Evolutionary conservation across 106 monocot species (phyloP).

Genomic region (Acorus calamus): DNA sequence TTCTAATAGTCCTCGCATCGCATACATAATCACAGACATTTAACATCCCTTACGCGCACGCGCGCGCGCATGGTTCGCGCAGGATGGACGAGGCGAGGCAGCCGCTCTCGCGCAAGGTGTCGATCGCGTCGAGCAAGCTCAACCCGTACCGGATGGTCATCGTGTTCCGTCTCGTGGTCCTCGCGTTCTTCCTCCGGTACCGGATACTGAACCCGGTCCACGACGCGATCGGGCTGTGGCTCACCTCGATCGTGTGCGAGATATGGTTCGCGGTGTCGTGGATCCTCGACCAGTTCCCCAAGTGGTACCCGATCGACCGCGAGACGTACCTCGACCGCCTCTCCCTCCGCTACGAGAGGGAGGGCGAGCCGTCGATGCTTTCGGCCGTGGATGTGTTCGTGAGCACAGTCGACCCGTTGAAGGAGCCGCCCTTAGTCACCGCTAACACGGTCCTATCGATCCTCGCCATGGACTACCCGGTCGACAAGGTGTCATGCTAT

Average conservation of each 20-base stretch:
- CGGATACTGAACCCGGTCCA: slow-evolving; percentile 72
- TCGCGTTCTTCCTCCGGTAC: slow-evolving; percentile 78
- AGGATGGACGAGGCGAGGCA: slow-evolving; percentile 87
- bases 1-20: not conserved
- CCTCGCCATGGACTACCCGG: slow-evolving; percentile 89
- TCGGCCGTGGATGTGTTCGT: slow-evolving; percentile 82
- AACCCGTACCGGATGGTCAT: slow-evolving; percentile 95
- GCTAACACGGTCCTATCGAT: slow-evolving; percentile 97
- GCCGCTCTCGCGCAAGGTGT: slow-evolving; percentile 78
- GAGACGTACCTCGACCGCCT: slow-evolving; percentile 97
- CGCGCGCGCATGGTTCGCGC: not conserved
- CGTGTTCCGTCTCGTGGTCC: slow-evolving; percentile 65
- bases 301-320: slow-evolving; percentile 88
- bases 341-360: slow-evolving; percentile 78
- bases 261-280: slow-evolving; percentile 95
- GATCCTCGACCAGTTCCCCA: slow-evolving; percentile 99
- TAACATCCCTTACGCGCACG: too few relatives aligned
- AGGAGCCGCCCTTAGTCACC: slow-evolving; percentile 91
- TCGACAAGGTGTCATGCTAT: slow-evolving; percentile 93
- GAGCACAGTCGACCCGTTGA: slow-evolving; percentile 88
- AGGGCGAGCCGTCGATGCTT: slow-evolving; percentile 79
- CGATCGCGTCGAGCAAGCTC: slow-evolving; percentile 87
- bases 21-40: too few relatives aligned
- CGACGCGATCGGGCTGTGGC: slow-evolving; percentile 80
- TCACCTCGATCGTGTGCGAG: slow-evolving; percentile 85